Percentiles rank a stretch among this genome's conserved stretches.
phyloP scores from a whole-genome alignment of 2,329 filamentous ascomycete species.

The Penicillium sclerotigenum region DNA sequence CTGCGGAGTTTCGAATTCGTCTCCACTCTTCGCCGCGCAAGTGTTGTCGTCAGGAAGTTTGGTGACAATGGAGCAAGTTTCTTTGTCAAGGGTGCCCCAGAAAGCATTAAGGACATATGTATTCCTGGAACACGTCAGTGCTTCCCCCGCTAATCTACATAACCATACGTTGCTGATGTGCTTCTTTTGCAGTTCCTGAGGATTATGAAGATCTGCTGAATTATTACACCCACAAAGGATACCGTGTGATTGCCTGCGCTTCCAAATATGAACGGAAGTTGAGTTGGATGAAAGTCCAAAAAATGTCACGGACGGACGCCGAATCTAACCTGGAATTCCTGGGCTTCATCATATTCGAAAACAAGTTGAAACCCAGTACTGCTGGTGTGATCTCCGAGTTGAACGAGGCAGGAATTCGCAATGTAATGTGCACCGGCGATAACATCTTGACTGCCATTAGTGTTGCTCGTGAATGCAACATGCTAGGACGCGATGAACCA shows the following conservation, averaged over 20 bases:
- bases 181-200: constrained; percentile 58
- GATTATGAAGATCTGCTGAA: constrained; percentile 88
- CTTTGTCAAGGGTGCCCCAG: constrained; percentile 94
- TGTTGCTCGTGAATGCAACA: constrained; percentile 82
- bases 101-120: constrained; percentile 95
- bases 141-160: background rate
- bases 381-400: constrained; percentile 78
- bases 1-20: constrained; percentile 92
- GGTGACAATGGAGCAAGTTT: constrained; percentile 79
- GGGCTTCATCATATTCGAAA: constrained; percentile 98
- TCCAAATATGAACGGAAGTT: constrained; percentile 83
- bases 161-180: background rate
- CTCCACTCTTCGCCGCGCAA: constrained; percentile 85
- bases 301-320: constrained; percentile 82
- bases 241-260: constrained; percentile 92
- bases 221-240: constrained; percentile 92
- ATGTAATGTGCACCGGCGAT: constrained; percentile 96
- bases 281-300: constrained; percentile 91
- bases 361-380: constrained; percentile 91
- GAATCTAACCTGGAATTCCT: constrained; percentile 82
- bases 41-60: constrained; percentile 86
- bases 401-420: constrained; percentile 75
- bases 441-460: constrained; percentile 97
- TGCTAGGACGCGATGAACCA: constrained; percentile 76
- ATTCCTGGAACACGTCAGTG: constrained; percentile 70